Percentiles rank a stretch among this genome's conserved stretches.
phyloP scores from a whole-genome alignment of 139 green algal species.

The Micromonas commoda region DNA sequence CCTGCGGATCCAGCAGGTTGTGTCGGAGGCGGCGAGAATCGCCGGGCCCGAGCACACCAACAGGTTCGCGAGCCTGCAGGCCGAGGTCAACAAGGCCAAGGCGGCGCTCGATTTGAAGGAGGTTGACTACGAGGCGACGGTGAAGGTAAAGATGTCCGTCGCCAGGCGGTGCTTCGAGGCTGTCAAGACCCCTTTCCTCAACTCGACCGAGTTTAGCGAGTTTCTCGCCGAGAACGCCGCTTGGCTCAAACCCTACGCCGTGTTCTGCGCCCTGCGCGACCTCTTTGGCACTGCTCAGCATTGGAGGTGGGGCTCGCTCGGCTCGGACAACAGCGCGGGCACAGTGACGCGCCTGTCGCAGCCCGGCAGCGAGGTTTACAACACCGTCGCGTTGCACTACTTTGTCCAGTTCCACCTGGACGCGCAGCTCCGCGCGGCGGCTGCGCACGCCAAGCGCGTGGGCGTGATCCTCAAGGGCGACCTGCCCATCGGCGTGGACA shows the following conservation, averaged over 20 bases:
- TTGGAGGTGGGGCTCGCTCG: slow-evolving; percentile 75
- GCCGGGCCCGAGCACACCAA: neutral
- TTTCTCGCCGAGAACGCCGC: slow-evolving; percentile 21
- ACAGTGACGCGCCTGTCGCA: slow-evolving; percentile 41
- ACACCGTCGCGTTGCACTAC: slow-evolving; percentile 56
- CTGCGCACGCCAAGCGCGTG: slow-evolving; percentile 51
- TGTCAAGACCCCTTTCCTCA: slow-evolving; percentile 34
- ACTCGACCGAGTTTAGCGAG: neutral
- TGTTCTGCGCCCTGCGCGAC: slow-evolving; percentile 74
- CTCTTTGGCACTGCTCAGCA: slow-evolving; percentile 86
- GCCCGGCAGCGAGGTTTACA: slow-evolving; percentile 42
- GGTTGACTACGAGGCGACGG: slow-evolving; percentile 77
- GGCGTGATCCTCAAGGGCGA: slow-evolving; percentile 90
- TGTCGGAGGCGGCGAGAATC: neutral
- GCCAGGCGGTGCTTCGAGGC: slow-evolving; percentile 40
- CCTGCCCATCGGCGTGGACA: slow-evolving; percentile 94
- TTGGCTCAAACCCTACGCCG: slow-evolving; percentile 87
- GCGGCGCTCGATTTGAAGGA: slow-evolving; percentile 29
- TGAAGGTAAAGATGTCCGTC: slow-evolving; percentile 67
- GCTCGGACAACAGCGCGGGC: neutral
- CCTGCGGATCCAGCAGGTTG: slow-evolving; percentile 47
- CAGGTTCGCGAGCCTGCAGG: slow-evolving; percentile 1
- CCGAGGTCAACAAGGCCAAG: slow-evolving; percentile 22
- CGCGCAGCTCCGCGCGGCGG: slow-evolving; percentile 55
- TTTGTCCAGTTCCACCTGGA: slow-evolving; percentile 88